Base-by-base conservation (phyloP, 768 basidiomycete genomes). In the Hortiboletus flavorubellus region DNA sequence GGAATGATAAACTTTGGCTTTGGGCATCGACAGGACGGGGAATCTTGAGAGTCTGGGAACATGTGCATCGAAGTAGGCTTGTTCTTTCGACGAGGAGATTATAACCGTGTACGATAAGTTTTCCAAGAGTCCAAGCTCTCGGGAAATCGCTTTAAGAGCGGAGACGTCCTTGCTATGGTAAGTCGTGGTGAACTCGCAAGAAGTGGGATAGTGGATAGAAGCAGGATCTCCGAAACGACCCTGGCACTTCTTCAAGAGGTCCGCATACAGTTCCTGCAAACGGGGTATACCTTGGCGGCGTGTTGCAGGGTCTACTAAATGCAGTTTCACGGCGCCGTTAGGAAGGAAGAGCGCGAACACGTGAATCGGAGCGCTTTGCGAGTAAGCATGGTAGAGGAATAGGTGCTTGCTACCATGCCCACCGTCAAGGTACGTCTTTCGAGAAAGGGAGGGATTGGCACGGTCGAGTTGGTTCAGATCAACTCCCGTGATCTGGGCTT, bases 301-400 rank as follows among this genome's bases (percentile, higher is more conserved):
- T n/a, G 85, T 83, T 15, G 93, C 93, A 38, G 87, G 86, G 69
- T 98, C 97, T 53, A 98, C 94, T 48, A 97, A 74, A 68, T 93
- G 94, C 3, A 98, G 76, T 63, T 86, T 89, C 37, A 86, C 85
- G 10, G 72, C 59, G 0, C 86, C 87, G 30, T 69, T 75, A 0
- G 93, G 92, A 35, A 86, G 77, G 75, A 98, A 96, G 33, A 97
- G 76, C 0, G 88, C 89, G 64, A 96, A 94, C 16, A 97, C 82
- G 62, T 98, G 93, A 21, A 96, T 80, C 8, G 84, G 79, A 0
- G 83, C 82, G 45, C 78, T 87, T 50, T 82, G 80, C 11, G 93
- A 83, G 54, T 79, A 83, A 18, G 88, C 89, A 56, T 98, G 96
- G 65, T 92, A 97, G 14, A 98, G 78, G 75, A 96, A 87, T 54